A percentile compares a stretch with the other conserved stretches of the same genome.
Conservation (phyloP, 2,329 filamentous ascomycete genomes). For the Hirsutella thompsonii region DNA sequence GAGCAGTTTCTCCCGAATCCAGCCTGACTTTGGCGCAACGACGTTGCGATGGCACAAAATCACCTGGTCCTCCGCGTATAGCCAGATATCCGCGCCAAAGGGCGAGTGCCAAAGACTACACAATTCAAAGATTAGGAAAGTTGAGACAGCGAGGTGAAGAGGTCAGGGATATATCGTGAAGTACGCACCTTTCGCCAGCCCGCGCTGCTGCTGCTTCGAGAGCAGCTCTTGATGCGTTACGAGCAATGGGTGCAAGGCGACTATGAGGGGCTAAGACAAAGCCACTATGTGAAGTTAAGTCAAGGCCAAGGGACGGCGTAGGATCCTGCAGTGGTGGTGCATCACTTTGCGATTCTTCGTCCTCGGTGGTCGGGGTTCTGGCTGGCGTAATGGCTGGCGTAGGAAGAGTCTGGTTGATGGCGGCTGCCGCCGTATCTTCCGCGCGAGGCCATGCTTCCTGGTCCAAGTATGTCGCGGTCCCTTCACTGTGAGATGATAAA, state of each 20-base stretch:
- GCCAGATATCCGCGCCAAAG: conserved; percentile 19
- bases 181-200: conserved; percentile 12
- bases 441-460: not conserved
- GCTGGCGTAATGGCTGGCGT: not conserved
- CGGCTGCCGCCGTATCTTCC: not conserved
- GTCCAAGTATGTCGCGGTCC: not conserved
- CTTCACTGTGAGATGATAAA: not conserved
- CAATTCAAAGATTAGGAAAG: not conserved
- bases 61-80: conserved; percentile 10
- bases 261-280: no score
- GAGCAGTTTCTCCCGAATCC: conserved; percentile 20
- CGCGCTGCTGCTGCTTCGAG: conserved; percentile 14
- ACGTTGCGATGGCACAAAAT: conserved; percentile 22
- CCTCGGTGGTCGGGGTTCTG: no score
- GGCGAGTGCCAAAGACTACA: conserved; percentile 18
- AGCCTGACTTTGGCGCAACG: conserved; percentile 17
- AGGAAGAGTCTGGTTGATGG: not conserved
- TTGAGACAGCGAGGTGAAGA: not conserved
- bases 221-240: conserved; percentile 10
- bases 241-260: no score
- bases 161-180: not conserved
- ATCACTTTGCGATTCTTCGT: not conserved
- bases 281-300: not conserved
- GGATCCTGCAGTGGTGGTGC: not conserved
- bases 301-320: not conserved